Evolutionary conservation across 75 land plant species (phyloP), one percentile per base, ranked within the genome.

Genomic region (Cupressus sempervirens): DNA sequence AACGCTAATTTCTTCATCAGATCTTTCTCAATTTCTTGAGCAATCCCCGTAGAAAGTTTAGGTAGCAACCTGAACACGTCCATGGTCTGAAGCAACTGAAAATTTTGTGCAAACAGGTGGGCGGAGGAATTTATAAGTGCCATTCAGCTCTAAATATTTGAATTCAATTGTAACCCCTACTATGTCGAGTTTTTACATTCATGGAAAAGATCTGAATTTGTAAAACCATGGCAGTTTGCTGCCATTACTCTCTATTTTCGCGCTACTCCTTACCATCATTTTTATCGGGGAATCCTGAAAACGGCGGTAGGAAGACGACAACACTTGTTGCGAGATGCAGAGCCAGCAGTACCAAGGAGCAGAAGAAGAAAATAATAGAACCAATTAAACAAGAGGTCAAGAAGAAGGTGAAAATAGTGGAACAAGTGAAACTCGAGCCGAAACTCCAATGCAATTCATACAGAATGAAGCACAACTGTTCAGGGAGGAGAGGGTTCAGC

Each of bases 401-500:
- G 67, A 62, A 62, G 67, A 62, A 62, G 67, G 67, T 62, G n/a
- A 23, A 62, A 62, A 62, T 62, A 23, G 67, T 62, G 67, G 67
- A 62, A 62, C 67, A 62, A 62, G 67, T 23, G 67, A 62, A 62
- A 23, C 67, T 62, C 23, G 67, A 62, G 7, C n/a, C 67, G 26
- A 62, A 62, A 38, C 77, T 75, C 13, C 40, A 75, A 75, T 48
- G 82, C 46, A 81, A 81, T 32, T 43, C 82, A 46, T 45, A 48
- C 53, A 81, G 53, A 81, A n/a, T 45, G 35, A 81, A 81, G 34
- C 82, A 81, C 7, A 81, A 34, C 40, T 26, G 36, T 34, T 75
- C 77, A 34, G 86, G 90, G 88, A 83, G 81, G 54, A 84, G 87
- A 26, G 91, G 93, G 12, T 92, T 91, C 88, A 95, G 93, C 79